Conservation (phyloP, 805 yeast species). For the Dipodascopsis tothii region DNA sequence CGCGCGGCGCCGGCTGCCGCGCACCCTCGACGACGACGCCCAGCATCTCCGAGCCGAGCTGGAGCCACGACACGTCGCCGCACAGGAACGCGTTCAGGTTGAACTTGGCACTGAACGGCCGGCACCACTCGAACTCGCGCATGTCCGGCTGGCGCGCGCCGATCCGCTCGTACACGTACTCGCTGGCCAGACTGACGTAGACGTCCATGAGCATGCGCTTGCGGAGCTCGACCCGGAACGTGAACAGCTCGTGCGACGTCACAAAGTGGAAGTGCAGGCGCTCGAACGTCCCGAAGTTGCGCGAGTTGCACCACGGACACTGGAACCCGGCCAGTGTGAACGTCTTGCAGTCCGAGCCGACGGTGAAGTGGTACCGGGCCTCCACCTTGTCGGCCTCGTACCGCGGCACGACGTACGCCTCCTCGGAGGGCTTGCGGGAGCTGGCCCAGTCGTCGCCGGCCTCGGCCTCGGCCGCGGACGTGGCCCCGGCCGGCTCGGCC, state of each 20-base stretch:
- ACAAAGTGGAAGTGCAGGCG: constrained; percentile 16
- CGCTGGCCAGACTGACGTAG: constrained; percentile 10
- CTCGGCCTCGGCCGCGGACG: background rate
- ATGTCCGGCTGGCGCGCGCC: constrained; percentile 10
- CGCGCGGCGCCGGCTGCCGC: background rate
- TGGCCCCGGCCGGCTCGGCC: background rate
- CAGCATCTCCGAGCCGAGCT: constrained; percentile 8
- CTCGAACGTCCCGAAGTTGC: constrained; percentile 6
- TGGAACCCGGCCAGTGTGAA: constrained; percentile 10
- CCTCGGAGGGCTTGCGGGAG: background rate
- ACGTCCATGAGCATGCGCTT: constrained; percentile 12
- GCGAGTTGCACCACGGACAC: constrained; percentile 17
- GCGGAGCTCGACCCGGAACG: constrained; percentile 13
- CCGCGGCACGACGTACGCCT: background rate
- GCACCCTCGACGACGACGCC: background rate
- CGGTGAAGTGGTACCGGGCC: constrained; percentile 16
- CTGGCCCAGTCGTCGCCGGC: background rate
- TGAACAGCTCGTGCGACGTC: constrained; percentile 14
- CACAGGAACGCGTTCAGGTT: constrained; percentile 4
- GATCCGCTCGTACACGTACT: constrained; percentile 15
- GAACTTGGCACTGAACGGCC: constrained; percentile 10
- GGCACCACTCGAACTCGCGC: constrained; percentile 11
- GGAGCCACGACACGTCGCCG: constrained; percentile 16
- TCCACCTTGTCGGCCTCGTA: constrained; percentile 2
- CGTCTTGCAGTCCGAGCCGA: constrained; percentile 12